Percentiles rank a stretch among this genome's conserved stretches.
These are phyloP conservation scores for Lotmaria passim DNA, from an alignment of 208 protist genomes.

Conservation along the genomic window DNA sequence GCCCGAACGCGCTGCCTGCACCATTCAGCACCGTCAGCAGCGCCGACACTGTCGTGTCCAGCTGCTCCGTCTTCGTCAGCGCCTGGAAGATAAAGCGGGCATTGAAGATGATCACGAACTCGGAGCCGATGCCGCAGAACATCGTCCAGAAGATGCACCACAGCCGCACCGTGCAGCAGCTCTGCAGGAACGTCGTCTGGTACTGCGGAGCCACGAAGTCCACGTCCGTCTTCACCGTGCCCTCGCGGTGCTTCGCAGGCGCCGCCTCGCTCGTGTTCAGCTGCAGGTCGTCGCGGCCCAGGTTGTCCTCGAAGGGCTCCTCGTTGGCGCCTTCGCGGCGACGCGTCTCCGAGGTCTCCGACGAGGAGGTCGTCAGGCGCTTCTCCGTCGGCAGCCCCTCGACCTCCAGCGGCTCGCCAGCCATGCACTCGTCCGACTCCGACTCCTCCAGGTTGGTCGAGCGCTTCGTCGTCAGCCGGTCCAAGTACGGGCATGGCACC, in stretches of 20 bases:
- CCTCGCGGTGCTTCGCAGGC: neutral
- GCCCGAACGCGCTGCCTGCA: slow-evolving; percentile 57
- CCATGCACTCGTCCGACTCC: too few species aligned
- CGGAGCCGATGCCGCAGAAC: slow-evolving; percentile 53
- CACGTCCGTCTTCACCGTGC: slow-evolving; percentile 44
- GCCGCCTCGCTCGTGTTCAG: neutral
- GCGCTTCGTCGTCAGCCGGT: too few species aligned
- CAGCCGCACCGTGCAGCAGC: slow-evolving; percentile 45
- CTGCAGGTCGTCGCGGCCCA: slow-evolving; percentile 6
- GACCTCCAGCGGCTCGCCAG: neutral
- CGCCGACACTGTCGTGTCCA: slow-evolving; percentile 47
- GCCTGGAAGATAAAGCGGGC: slow-evolving; percentile 58
- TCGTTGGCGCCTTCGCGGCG: neutral
- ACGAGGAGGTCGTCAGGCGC: slow-evolving; percentile 4
- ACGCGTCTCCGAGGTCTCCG: neutral
- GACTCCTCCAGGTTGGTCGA: too few species aligned
- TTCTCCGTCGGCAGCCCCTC: slow-evolving; percentile 1
- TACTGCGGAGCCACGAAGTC: slow-evolving; percentile 77
- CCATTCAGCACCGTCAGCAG: slow-evolving; percentile 74
- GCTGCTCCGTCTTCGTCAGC: slow-evolving; percentile 28
- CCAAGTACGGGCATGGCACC: slow-evolving; percentile 4
- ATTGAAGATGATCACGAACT: slow-evolving; percentile 77
- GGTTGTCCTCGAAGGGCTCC: slow-evolving; percentile 4
- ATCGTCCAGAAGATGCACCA: slow-evolving; percentile 63
- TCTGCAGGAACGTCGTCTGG: slow-evolving; percentile 63